phyloP scores from a whole-genome alignment of 345 rosid genomes.

The Kernera saxatilis region DNA sequence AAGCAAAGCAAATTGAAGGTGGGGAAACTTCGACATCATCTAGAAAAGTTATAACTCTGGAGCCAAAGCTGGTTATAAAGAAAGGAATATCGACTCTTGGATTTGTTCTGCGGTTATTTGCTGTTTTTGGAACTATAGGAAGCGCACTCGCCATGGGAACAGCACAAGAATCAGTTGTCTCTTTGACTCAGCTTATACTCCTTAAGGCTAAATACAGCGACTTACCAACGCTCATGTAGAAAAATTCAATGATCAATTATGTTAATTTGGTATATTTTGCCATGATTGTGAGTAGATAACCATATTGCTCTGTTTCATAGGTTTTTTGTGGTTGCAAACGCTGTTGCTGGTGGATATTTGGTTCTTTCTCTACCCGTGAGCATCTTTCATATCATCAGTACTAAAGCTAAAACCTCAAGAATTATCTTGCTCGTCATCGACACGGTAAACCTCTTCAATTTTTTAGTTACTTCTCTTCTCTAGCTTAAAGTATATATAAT shows the following conservation, averaged over 20 bases:
- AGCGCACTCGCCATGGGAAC: constrained; percentile 31
- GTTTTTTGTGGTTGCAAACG: constrained; percentile 70
- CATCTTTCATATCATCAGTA: constrained; percentile 43
- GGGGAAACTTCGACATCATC: constrained; percentile 25
- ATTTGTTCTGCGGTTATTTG: neutral
- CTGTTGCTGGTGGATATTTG: constrained; percentile 57
- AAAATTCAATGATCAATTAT: neutral
- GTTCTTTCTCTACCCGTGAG: constrained; percentile 58
- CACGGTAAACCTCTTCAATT: constrained; percentile 37
- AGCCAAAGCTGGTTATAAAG: constrained; percentile 11
- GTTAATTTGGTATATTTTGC: neutral
- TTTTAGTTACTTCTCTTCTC: neutral
- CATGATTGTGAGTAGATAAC: neutral
- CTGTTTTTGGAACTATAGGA: constrained; percentile 3
- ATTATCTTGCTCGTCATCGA: constrained; percentile 44
- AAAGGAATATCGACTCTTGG: constrained; percentile 15
- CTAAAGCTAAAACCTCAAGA: constrained; percentile 33
- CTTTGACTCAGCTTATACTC: constrained; percentile 24
- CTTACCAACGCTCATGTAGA: constrained; percentile 32
- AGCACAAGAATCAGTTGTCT: constrained; percentile 27
- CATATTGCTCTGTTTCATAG: constrained; percentile 32
- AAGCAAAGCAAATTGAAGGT: constrained; percentile 20
- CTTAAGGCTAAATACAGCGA: constrained; percentile 31
- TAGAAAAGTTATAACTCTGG: constrained; percentile 13
- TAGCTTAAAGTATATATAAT: neutral